Evolutionary conservation across 352 stramenopile genomes (phyloP), one percentile per base, ranked within the genome.

Genomic region (Pythium aquatile): DNA sequence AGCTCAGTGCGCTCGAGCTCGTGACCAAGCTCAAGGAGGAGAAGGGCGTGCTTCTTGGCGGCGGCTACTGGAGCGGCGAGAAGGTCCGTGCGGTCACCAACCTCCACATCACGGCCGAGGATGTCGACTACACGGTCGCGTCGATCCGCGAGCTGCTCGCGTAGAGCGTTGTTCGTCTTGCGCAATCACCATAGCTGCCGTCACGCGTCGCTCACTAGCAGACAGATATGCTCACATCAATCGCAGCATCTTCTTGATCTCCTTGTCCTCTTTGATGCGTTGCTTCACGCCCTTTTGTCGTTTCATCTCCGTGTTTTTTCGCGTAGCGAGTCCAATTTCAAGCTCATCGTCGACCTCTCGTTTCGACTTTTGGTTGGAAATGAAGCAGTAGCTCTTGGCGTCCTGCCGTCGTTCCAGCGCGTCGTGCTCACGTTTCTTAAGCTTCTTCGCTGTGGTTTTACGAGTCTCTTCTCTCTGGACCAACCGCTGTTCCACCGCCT

Each of bases 51-150:
- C 75, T 90, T 2, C 58, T 88, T n/a, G 79, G 78, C 26, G 72
- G 74, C 20, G 79, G 74, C 8, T 93, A 95, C 61, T 76, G 74
- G 47, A 77, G 83, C 32, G 77, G 73, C 10, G 78, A 82, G 49
- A 79, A 79, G 32, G 69, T 95, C 30, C 83, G 86, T 16, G 83
- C 72, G 0, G 86, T 92, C 40, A 90, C 83, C 14, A 89, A 95
- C 60, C 68, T 95, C 49, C 83, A 95, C 69, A 71, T 95, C 37
- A 79, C 80, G 5, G 37, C 63, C 2, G 65, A 85, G 8, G 86
- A 93, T 60, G 71, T 95, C 35, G 73, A 79, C 37, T 90, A 91
- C 65, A 75, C 72, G 1, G 63, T 94, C 44, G 52, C 72, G 11
- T 77, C 83, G 2, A 70, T 91, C 60, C 78, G 75, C 8, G 72